Evolutionary conservation across 495 filamentous ascomycete genomes (phyloP).

Genomic region (Penicillium atrosanguineum): DNA sequence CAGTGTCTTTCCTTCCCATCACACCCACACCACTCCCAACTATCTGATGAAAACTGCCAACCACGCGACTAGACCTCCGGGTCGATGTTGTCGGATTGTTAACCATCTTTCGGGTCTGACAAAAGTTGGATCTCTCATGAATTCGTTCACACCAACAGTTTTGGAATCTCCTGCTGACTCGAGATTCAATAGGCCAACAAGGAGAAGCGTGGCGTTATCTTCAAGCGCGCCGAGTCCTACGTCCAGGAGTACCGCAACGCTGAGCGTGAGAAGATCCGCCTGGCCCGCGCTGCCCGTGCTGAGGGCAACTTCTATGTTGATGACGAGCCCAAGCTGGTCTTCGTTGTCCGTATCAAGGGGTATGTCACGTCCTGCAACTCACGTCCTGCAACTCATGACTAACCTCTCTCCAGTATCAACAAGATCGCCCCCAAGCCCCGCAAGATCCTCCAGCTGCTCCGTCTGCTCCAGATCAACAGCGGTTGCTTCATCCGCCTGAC

Average conservation of each 20-base stretch:
- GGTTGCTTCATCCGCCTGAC: conserved; percentile 96
- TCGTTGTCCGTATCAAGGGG: conserved; percentile 99
- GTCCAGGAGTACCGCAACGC: conserved; percentile 98
- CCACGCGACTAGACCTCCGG: conserved; percentile 80
- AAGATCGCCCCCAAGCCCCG: conserved; percentile 99
- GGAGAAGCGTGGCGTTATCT: conserved; percentile 95
- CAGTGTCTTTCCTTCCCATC: conserved; percentile 35
- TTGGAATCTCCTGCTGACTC: conserved; percentile 40
- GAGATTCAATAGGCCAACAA: conserved; percentile 72
- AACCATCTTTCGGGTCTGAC: conserved; percentile 99
- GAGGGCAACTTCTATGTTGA: conserved; percentile 91
- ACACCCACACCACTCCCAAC: conserved; percentile 10
- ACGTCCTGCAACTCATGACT: conserved; percentile 10
- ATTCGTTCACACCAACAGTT: conserved; percentile 14
- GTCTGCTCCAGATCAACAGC: conserved; percentile 99
- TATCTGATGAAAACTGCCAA: conserved; percentile 73
- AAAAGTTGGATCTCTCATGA: conserved; percentile 29
- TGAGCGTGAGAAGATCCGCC: conserved; percentile 97
- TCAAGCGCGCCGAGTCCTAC: conserved; percentile 99
- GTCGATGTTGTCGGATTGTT: conserved; percentile 95
- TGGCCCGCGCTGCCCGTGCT: conserved; percentile 81
- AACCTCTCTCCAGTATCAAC: conserved; percentile 76
- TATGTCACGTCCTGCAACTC: conserved; percentile 29
- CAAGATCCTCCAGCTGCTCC: conserved; percentile 98
- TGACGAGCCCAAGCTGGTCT: conserved; percentile 94